Conservation (phyloP, 495 filamentous ascomycete species). For the Neurospora terricola region DNA sequence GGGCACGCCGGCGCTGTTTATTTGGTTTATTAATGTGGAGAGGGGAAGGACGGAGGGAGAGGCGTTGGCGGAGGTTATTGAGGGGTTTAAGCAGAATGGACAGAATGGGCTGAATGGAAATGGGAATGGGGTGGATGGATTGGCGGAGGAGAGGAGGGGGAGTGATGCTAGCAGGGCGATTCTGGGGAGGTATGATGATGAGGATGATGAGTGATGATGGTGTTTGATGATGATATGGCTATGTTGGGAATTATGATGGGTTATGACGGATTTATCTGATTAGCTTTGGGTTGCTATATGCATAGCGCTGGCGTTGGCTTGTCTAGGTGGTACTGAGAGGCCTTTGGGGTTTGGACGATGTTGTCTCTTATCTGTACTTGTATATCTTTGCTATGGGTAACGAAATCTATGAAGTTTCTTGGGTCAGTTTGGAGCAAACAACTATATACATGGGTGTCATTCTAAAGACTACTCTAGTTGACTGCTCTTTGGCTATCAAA, state of each 20-base stretch:
- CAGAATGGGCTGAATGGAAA: neutral
- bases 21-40: conserved; percentile 82
- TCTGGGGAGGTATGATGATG: conserved; percentile 24
- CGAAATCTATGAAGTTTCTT: neutral
- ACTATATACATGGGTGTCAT: too few species aligned
- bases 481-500: too few species aligned
- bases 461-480: too few species aligned
- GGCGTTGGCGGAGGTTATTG: conserved; percentile 58
- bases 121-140: neutral
- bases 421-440: neutral
- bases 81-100: conserved; percentile 34
- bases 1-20: conserved; percentile 70
- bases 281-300: conserved; percentile 5
- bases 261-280: too few species aligned
- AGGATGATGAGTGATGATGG: conserved; percentile 11
- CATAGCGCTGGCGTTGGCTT: conserved; percentile 37
- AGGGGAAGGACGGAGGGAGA: conserved; percentile 71
- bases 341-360: neutral
- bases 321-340: neutral
- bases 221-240: too few species aligned
- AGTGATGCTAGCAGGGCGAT: conserved; percentile 21
- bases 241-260: too few species aligned
- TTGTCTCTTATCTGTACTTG: neutral
- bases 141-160: conserved; percentile 7
- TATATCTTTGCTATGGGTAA: neutral